Base-by-base conservation (phyloP, 129 eudicot species). In the Glebionis coronaria region DNA sequence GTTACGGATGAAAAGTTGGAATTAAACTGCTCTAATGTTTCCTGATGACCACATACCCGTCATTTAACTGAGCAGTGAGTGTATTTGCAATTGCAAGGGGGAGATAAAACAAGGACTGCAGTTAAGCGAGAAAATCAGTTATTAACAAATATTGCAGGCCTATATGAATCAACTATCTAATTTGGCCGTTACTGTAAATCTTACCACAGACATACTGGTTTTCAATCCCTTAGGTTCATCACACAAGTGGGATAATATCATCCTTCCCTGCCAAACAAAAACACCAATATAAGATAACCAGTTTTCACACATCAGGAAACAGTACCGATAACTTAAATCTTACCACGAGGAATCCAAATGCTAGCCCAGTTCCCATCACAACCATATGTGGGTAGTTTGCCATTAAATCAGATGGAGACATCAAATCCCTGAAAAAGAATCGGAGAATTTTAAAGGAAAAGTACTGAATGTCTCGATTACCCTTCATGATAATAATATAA, bases 221-320 rank as follows among this genome's bases (percentile, higher is more conserved):
- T 94, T 94, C 82, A 94, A 75, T 75, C 99, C 99, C 87, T 94
- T 94, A n/a, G 99, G 97, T 83, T 94, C 99, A 81, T 94, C 99
- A 70, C 99, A 94, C 82, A 94, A 65, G 81, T 89, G 99, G 79
- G 99, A 75, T 65, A 94, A 84, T 84, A 94, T 81, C 97, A 94
- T 89, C 77, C 99, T 87, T 74, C 99, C 99, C 99, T 94, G 93
- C 63, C 61, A 84, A 76, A 73, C 29, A 69, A 18, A 38, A 63
- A 27, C 28, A 13, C 62, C 14, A 14, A 59, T 35, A 68, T 68
- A 4, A 68, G 12, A 47, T 67, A 11, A 20, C 38, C 63, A 60
- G 28, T 40, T 53, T 63, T 23, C 63, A 72, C 46, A 72, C 2
- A 8, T 49, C 58, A 52, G 42, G 42, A 35, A 71, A 12, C 50